Conservation (phyloP, 1,284 basidiomycete species). For the Coriolopsis trogii region DNA sequence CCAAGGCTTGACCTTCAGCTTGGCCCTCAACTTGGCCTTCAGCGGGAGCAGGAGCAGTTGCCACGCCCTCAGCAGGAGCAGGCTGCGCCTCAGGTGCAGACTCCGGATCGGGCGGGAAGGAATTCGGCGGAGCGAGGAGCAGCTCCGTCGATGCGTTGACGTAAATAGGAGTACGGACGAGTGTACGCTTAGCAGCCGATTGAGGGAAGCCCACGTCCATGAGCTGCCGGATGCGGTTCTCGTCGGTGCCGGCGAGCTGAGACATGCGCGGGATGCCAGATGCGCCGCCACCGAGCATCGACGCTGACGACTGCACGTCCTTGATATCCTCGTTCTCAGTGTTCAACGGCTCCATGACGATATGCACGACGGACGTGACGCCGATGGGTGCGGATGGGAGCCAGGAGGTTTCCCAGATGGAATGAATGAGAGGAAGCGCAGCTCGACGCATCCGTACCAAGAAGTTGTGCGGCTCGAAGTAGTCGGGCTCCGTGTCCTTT, state of each 20-base stretch:
- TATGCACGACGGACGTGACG: constrained; percentile 75
- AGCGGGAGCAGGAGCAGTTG: constrained; percentile 16
- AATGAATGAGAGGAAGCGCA: constrained; percentile 67
- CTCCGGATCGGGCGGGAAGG: constrained; percentile 65
- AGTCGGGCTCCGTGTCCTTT: constrained; percentile 71
- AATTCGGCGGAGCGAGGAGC: constrained; percentile 82
- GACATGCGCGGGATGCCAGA: constrained; percentile 39
- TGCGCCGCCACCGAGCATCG: constrained; percentile 20
- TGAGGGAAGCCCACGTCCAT: constrained; percentile 98
- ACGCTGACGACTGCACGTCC: constrained; percentile 29
- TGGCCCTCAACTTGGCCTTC: constrained; percentile 11
- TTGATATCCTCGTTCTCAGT: constrained; percentile 80
- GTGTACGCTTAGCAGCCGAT: constrained; percentile 81
- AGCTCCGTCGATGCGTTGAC: constrained; percentile 89
- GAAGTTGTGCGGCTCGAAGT: constrained; percentile 87
- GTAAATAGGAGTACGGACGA: constrained; percentile 87
- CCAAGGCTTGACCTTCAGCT: too few relatives aligned
- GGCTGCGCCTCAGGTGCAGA: constrained; percentile 25
- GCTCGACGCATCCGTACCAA: constrained; percentile 80
- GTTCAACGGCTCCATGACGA: constrained; percentile 81
- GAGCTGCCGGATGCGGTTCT: constrained; percentile 78
- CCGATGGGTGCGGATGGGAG: constrained; percentile 73
- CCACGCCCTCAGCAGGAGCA: constrained; percentile 16
- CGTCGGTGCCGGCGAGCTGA: constrained; percentile 61
- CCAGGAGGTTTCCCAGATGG: constrained; percentile 88